Evolutionary conservation across 768 basidiomycete species (phyloP).

Genomic region (Termitomyces sp.): DNA sequence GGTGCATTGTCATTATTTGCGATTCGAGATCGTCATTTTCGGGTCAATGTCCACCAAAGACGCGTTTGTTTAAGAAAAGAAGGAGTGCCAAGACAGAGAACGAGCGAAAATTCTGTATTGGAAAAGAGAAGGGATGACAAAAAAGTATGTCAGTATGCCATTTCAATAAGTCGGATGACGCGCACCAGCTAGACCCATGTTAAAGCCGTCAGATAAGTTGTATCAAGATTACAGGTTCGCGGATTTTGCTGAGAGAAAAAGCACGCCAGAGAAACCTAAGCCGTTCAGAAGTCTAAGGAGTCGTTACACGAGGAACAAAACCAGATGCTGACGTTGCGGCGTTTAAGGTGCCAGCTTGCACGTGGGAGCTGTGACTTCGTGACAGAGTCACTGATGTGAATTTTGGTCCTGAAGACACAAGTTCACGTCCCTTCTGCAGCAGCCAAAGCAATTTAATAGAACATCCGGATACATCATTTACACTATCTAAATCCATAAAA

Average conservation of each 20-base stretch:
- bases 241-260: background rate
- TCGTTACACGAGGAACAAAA: conserved; percentile 7
- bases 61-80: background rate
- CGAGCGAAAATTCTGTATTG: background rate
- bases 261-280: background rate
- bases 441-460: conserved; percentile 1
- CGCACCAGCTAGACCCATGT: conserved; percentile 41
- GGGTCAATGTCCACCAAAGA: background rate
- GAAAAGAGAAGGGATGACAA: conserved; percentile 2
- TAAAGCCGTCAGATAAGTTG: conserved; percentile 18
- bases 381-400: background rate
- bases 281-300: background rate
- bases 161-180: conserved; percentile 11
- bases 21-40: background rate
- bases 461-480: conserved; percentile 8
- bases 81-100: background rate
- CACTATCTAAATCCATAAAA: background rate
- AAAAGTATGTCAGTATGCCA: conserved; percentile 10
- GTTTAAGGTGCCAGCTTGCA: conserved; percentile 4
- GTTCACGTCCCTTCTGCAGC: background rate
- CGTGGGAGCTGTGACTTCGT: conserved; percentile 12
- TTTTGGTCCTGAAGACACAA: too few relatives aligned
- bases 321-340: conserved; percentile 8
- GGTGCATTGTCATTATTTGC: background rate
- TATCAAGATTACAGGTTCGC: conserved; percentile 4